Percentiles rank a stretch among this genome's conserved stretches.
Evolutionary conservation across 768 basidiomycete genomes (phyloP).

Genomic region (Suillus variegatus): DNA sequence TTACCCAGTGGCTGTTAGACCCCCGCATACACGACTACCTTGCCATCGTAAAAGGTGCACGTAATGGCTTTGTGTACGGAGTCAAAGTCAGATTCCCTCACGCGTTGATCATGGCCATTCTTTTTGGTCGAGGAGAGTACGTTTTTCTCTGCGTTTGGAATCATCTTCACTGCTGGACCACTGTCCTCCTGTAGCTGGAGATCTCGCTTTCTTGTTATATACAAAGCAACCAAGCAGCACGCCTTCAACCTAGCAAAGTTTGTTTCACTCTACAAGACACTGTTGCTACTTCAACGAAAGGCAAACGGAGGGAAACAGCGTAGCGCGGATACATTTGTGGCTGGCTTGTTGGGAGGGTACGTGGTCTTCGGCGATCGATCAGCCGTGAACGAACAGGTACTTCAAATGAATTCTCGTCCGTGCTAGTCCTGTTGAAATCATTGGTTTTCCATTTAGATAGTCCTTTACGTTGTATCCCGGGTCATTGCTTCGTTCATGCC

Average conservation of each 20-base stretch:
- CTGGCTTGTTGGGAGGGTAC: constrained; percentile 91
- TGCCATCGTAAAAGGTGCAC: constrained; percentile 91
- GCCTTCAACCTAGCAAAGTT: constrained; percentile 92
- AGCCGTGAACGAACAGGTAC: constrained; percentile 90
- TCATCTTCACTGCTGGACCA: constrained; percentile 12
- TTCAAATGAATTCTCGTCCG: not conserved
- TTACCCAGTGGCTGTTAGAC: constrained; percentile 39
- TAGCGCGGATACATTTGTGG: constrained; percentile 83
- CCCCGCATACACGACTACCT: constrained; percentile 89
- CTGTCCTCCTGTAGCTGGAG: constrained; percentile 56
- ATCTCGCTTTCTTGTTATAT: constrained; percentile 66
- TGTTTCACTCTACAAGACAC: constrained; percentile 88
- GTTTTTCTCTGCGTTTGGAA: constrained; percentile 33
- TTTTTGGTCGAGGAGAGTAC: constrained; percentile 91
- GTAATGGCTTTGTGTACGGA: constrained; percentile 89
- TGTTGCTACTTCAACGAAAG: constrained; percentile 82
- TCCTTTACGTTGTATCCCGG: constrained; percentile 92
- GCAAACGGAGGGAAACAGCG: constrained; percentile 82
- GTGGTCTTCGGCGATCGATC: constrained; percentile 83
- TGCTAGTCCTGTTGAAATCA: constrained; percentile 12
- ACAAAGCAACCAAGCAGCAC: constrained; percentile 85
- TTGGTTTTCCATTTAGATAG: constrained; percentile 61
- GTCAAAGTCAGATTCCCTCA: constrained; percentile 94
- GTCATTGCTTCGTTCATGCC: constrained; percentile 92
- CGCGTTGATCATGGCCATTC: constrained; percentile 93